Evolutionary conservation across 495 filamentous ascomycete genomes (phyloP), one percentile per base, ranked within the genome.

Genomic region (Antarctomyces pellizariae): DNA sequence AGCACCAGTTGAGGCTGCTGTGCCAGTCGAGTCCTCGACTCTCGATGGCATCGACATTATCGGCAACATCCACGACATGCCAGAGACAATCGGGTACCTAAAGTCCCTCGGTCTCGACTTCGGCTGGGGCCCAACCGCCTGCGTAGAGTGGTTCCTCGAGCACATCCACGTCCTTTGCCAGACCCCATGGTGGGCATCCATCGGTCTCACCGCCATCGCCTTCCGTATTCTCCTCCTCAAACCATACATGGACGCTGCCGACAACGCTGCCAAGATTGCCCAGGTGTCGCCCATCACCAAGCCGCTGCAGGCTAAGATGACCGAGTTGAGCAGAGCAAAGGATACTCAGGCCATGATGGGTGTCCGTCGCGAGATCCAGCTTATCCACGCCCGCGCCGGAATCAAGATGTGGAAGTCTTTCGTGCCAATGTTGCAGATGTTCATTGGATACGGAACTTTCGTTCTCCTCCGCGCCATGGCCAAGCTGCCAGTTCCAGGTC

Each of bases 31-130:
- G 15, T 19, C 35, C 8, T 12, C 13, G 4, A 10, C 33, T 13
- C 26, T 39, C 11, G 41, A 32, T 12, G 15, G 13, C 13, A 16
- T 62, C 5, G 48, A 50, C 4, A 40, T 56, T 3, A 52, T 52
- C 27, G 47, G 54, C 27, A 42, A 42, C 11, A 35, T 64, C 24
- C 44, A 51, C 14, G 40, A 55, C 16, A 59, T 75, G 21, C 62
- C 73, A 11, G 74, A 78, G 35, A 54, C 64, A 11, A 69, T 86
- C 33, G 86, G 86, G 26, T 92, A 77, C 38, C 57, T 97, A 26
- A 71, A 75, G 37, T 59, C 62, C 0, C 50, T 92, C 12, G 86
- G 86, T 1, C 49, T 95, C 12, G 78, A 92, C 35, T 93, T 66
- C 39, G 78, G 82, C 39, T 80, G 54, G 55, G 83, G 86, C 13